phyloP scores from a whole-genome alignment of 2,329 filamentous ascomycete species.

The Fusarium goolgardi region DNA sequence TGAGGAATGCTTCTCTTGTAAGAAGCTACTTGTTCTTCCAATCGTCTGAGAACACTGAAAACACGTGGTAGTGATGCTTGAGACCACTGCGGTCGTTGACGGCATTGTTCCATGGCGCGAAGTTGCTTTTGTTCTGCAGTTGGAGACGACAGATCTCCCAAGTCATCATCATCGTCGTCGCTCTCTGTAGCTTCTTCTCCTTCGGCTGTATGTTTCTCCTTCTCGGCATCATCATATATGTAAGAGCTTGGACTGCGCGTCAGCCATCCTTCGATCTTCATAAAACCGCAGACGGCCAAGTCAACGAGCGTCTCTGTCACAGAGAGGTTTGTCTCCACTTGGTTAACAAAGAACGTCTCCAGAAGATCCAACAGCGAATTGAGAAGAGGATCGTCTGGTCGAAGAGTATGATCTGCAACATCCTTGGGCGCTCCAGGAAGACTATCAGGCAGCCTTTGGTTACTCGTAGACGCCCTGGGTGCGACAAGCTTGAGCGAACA shows the following conservation, averaged over 20 bases:
- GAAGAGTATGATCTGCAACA: constrained; percentile 70
- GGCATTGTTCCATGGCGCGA: constrained; percentile 62
- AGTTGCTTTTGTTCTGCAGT: constrained; percentile 53
- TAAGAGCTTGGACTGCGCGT: constrained; percentile 76
- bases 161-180: constrained; percentile 36
- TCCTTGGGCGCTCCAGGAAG: constrained; percentile 71
- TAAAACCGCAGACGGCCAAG: constrained; percentile 84
- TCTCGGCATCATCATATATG: constrained; percentile 59
- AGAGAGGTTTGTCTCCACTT: constrained; percentile 89
- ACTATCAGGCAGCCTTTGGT: constrained; percentile 68
- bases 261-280: constrained; percentile 91
- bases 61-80: constrained; percentile 64
- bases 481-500: constrained; percentile 78
- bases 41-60: constrained; percentile 66
- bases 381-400: constrained; percentile 70
- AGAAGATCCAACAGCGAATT: constrained; percentile 77
- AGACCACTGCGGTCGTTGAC: constrained; percentile 65
- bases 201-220: not conserved
- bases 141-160: constrained; percentile 29
- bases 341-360: constrained; percentile 86
- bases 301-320: constrained; percentile 86
- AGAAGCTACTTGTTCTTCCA: constrained; percentile 70
- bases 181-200: constrained; percentile 32
- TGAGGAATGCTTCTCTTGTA: constrained; percentile 75
- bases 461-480: constrained; percentile 67